Percentiles rank a stretch among this genome's conserved stretches.
These are phyloP conservation scores for Neonectria hederae DNA, from an alignment of 2,329 filamentous ascomycete genomes.

Conservation along the genomic window DNA sequence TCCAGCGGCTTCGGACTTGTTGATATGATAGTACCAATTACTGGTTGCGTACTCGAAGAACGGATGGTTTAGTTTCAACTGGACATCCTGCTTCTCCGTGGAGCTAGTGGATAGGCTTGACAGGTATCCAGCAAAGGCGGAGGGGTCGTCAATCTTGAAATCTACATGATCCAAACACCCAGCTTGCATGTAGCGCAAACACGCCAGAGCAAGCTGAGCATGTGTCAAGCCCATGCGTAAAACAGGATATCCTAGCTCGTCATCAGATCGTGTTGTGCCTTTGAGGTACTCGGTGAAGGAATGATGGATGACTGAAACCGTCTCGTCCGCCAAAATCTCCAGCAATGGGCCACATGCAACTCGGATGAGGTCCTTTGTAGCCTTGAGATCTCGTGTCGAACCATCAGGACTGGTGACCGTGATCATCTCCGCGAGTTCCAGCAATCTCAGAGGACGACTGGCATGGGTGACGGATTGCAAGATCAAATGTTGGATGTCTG, in stretches of 20 bases:
- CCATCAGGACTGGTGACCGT: not conserved
- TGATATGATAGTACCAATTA: slow-evolving; percentile 45
- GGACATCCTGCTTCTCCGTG: not conserved
- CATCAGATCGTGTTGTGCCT: slow-evolving; percentile 1
- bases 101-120: too few relatives aligned
- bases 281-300: slow-evolving; percentile 32
- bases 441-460: slow-evolving; percentile 21
- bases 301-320: slow-evolving; percentile 30
- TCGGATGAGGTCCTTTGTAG: slow-evolving; percentile 19
- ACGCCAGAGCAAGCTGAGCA: slow-evolving; percentile 16
- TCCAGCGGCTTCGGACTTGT: slow-evolving; percentile 31
- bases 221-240: slow-evolving; percentile 20
- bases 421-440: slow-evolving; percentile 30
- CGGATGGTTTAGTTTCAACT: slow-evolving; percentile 32
- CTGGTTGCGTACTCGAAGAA: slow-evolving; percentile 44
- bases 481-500: slow-evolving; percentile 6
- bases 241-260: not conserved
- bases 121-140: too few relatives aligned
- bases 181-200: slow-evolving; percentile 21
- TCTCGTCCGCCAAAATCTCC: slow-evolving; percentile 31
- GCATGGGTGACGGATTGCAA: slow-evolving; percentile 27
- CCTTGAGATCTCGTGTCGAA: not conserved
- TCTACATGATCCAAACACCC: slow-evolving; percentile 9
- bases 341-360: slow-evolving; percentile 20
- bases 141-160: too few relatives aligned